Evolutionary conservation across 2,329 filamentous ascomycete genomes (phyloP).

Genomic region (Zopfia rhizophila): DNA sequence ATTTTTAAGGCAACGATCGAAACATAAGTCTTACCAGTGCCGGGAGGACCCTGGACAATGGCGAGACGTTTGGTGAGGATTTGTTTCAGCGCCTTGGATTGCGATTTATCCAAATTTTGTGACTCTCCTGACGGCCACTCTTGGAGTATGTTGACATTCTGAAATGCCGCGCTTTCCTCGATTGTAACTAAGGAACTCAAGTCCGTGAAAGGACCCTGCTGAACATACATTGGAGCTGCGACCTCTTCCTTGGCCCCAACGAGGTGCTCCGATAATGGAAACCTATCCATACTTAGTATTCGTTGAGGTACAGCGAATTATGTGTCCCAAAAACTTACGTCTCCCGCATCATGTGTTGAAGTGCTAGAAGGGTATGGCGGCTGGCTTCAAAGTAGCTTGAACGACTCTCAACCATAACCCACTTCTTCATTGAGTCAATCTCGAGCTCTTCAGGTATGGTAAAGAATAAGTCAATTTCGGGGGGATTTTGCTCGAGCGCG

Average conservation of each 20-base stretch:
- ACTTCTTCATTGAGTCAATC: conserved; percentile 75
- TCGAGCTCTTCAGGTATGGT: conserved; percentile 67
- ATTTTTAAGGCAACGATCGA: conserved; percentile 77
- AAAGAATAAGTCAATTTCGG: conserved; percentile 81
- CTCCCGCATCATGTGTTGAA: conserved; percentile 73
- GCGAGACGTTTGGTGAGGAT: conserved; percentile 79
- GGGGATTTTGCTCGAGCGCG: conserved; percentile 72
- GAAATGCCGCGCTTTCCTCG: conserved; percentile 49
- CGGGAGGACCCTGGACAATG: conserved; percentile 85
- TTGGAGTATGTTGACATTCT: conserved; percentile 64
- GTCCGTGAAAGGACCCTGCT: conserved; percentile 60
- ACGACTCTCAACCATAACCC: conserved; percentile 82
- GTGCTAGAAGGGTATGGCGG: conserved; percentile 75
- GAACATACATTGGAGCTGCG: conserved; percentile 64
- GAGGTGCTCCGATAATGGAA: conserved; percentile 72
- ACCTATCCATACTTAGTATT: conserved; percentile 52
- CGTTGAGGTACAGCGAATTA: conserved; percentile 5
- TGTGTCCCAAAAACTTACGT: conserved; percentile 41
- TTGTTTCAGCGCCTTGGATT: conserved; percentile 72
- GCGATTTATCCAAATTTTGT: conserved; percentile 73
- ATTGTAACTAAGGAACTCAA: conserved; percentile 59
- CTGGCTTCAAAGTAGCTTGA: conserved; percentile 80
- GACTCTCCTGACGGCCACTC: conserved; percentile 62
- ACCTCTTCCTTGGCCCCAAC: conserved; percentile 60
- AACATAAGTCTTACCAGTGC: conserved; percentile 83